Conservation (phyloP, 169 alveolate species). For the Eimeria maxima region DNA sequence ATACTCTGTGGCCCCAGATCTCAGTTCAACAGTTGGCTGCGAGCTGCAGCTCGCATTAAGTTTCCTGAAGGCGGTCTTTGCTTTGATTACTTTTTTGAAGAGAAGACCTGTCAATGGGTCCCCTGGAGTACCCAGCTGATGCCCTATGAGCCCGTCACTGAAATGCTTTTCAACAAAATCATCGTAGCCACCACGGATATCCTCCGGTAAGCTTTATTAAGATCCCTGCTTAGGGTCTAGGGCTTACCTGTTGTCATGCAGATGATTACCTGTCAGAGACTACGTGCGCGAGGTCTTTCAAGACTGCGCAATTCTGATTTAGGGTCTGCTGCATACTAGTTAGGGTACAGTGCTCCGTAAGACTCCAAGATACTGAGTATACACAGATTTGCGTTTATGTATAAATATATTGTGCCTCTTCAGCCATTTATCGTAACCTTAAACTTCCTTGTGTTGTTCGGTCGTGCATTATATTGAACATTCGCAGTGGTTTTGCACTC, state of each 20-base stretch:
- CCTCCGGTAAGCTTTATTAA: conserved; percentile 42
- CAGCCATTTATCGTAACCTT: not conserved
- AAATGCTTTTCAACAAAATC: conserved; percentile 89
- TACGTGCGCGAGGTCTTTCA: too few relatives aligned
- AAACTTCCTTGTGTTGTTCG: not conserved
- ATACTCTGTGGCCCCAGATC: conserved; percentile 33
- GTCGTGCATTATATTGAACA: not conserved
- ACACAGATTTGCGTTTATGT: not conserved
- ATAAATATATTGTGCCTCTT: not conserved
- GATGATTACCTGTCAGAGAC: not conserved
- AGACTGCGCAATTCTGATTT: too few relatives aligned
- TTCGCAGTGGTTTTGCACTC: not conserved
- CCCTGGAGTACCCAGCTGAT: conserved; percentile 89
- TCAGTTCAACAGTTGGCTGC: conserved; percentile 90
- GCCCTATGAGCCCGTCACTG: conserved; percentile 89
- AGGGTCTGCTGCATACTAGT: not conserved
- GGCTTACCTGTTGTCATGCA: not conserved
- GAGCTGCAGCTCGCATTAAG: conserved; percentile 91
- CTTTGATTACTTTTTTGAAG: conserved; percentile 94
- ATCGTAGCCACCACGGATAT: conserved; percentile 90
- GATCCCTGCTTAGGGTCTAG: not conserved
- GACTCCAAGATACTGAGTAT: not conserved
- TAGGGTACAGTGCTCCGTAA: not conserved
- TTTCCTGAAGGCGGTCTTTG: conserved; percentile 97
- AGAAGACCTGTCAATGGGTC: conserved; percentile 89